Conservation (phyloP, 345 rosid genomes). For the Turritis glabra region DNA sequence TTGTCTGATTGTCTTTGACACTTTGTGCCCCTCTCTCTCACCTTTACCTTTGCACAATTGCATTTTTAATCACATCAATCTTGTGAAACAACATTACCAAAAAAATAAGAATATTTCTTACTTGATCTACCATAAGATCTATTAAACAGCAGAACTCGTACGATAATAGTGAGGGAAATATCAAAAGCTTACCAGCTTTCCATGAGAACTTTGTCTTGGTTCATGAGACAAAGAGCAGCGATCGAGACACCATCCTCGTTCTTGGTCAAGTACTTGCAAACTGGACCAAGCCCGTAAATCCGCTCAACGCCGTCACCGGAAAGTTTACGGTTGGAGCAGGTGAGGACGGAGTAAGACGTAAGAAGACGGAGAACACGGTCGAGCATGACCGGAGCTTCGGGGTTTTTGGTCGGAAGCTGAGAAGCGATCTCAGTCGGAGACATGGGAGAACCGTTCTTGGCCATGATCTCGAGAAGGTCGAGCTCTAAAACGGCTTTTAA, state of each 20-base stretch:
- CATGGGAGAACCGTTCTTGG: constrained; percentile 54
- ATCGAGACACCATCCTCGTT: constrained; percentile 81
- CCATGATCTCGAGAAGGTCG: constrained; percentile 82
- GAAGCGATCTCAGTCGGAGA: constrained; percentile 70
- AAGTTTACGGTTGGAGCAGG: constrained; percentile 45
- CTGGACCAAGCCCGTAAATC: constrained; percentile 75
- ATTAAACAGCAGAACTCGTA: not conserved
- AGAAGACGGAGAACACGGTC: constrained; percentile 77
- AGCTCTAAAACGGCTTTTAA: constrained; percentile 90
- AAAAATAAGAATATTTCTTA: not conserved
- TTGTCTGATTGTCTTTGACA: constrained; percentile 18
- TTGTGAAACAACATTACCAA: constrained; percentile 2
- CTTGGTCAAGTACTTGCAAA: constrained; percentile 74
- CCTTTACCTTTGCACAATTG: constrained; percentile 23
- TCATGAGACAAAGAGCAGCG: constrained; percentile 74
- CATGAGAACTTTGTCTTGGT: constrained; percentile 90
- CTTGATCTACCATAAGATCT: not conserved
- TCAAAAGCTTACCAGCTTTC: constrained; percentile 74
- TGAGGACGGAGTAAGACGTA: constrained; percentile 64
- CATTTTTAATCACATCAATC: not conserved
- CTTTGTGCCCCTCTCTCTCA: constrained; percentile 5
- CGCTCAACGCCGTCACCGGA: constrained; percentile 52
- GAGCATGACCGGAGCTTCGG: constrained; percentile 71
- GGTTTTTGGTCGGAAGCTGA: constrained; percentile 70
- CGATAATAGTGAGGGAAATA: not conserved